phyloP scores from a whole-genome alignment of 257 asterid genomes.

The Prunella vulgaris region DNA sequence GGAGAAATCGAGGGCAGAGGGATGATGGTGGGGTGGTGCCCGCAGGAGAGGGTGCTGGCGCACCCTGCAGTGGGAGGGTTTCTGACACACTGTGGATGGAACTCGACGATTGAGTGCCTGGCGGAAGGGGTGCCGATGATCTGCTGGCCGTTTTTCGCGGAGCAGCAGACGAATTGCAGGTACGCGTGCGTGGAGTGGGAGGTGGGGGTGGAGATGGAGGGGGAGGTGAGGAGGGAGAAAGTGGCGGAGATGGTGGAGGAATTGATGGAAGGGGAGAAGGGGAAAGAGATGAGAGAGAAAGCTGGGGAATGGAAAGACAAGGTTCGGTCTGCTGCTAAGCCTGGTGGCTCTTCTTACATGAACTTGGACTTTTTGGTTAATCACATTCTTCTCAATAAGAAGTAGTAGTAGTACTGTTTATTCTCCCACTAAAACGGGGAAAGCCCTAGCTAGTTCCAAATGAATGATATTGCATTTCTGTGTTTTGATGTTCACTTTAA shows the following conservation, averaged over 20 bases:
- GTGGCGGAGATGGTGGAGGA: slow-evolving; percentile 35
- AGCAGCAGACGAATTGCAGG: slow-evolving; percentile 46
- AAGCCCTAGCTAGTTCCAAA: no score
- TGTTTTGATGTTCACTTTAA: no score
- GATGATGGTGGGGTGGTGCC: slow-evolving; percentile 47
- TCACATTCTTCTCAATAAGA: slow-evolving; percentile 21
- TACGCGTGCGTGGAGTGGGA: slow-evolving; percentile 36
- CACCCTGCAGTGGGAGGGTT: slow-evolving; percentile 45
- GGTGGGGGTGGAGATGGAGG: slow-evolving; percentile 41
- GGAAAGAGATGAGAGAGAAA: slow-evolving; percentile 39
- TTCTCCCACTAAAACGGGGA: no score
- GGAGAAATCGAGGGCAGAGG: slow-evolving; percentile 23
- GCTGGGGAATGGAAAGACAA: slow-evolving; percentile 36
- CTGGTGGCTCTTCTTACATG: slow-evolving; percentile 31
- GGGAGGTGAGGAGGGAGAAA: slow-evolving; percentile 37
- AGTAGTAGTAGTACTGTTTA: no score
- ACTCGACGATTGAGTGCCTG: slow-evolving; percentile 38
- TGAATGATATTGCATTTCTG: no score
- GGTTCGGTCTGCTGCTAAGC: slow-evolving; percentile 26
- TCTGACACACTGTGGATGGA: slow-evolving; percentile 38
- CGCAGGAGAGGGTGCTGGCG: slow-evolving; percentile 37
- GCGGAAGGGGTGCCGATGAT: slow-evolving; percentile 40
- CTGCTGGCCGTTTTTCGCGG: slow-evolving; percentile 49
- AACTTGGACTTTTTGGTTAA: slow-evolving; percentile 30
- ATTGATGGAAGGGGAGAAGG: slow-evolving; percentile 44